These are phyloP conservation scores for Withania somnifera DNA, from an alignment of 305 asterid species.

Conservation along the genomic window DNA sequence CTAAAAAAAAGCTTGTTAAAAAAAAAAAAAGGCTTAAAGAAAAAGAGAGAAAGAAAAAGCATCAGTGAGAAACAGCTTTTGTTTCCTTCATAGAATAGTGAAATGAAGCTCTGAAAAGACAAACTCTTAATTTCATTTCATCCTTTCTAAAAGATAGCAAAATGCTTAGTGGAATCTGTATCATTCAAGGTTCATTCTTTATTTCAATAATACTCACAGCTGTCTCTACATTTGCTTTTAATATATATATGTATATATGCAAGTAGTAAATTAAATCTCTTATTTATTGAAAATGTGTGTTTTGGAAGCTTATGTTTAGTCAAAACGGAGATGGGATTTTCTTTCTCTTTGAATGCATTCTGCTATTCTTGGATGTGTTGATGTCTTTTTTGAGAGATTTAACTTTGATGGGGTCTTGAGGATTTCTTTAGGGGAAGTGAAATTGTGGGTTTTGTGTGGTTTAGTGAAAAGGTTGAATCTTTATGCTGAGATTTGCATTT, in stretches of 20 bases:
- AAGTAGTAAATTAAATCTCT: background rate
- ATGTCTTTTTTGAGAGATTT: background rate
- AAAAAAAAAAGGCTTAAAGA: background rate
- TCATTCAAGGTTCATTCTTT: conserved; percentile 16
- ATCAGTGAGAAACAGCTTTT: conserved; percentile 12
- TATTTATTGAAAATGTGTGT: background rate
- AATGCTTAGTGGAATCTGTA: conserved; percentile 22
- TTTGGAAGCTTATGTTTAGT: conserved; percentile 2
- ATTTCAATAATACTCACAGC: conserved; percentile 10
- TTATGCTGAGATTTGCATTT: background rate
- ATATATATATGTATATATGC: background rate
- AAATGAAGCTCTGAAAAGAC: conserved; percentile 29
- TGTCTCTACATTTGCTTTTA: conserved; percentile 11
- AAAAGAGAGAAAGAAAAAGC: background rate
- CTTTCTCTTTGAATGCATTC: background rate
- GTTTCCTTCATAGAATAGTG: conserved; percentile 5
- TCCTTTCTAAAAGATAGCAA: conserved; percentile 7
- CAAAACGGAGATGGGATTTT: background rate
- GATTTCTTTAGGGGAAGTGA: background rate
- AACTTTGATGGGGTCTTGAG: background rate
- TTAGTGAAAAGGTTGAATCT: background rate
- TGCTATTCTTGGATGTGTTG: background rate
- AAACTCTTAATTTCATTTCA: conserved; percentile 15
- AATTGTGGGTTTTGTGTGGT: background rate
- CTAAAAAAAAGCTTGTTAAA: background rate